Evolutionary conservation across 1,139 yeast species (phyloP), one percentile per base, ranked within the genome.

Genomic region (Ogataea hybrid): DNA sequence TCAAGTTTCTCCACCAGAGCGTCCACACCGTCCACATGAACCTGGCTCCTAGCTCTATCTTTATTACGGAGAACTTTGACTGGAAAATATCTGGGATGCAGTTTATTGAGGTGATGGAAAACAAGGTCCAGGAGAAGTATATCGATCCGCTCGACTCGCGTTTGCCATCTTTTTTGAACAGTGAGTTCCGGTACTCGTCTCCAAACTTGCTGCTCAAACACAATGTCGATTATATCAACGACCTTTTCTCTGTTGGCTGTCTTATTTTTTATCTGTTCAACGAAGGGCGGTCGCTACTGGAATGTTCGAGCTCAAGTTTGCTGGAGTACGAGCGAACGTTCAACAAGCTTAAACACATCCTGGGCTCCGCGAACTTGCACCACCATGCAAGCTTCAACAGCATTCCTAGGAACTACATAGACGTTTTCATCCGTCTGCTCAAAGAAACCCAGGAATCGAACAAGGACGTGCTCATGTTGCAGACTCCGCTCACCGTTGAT

Each of bases 71-170:
- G 31, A 89, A 84, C 52, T 94, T 95, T 1, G 98, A 92, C 63
- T 94, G 97, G 97, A 92, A 90, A 62, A 62, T 92, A 3, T 76
- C 84, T 8, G 97, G 97, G 1, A 73, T 85, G 50, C 76, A 76
- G 37, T 84, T 84, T 53, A 62, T 86, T 21, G 83, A 82, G 32
- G 75, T 74, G 44, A 54, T 78, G 41, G 80, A 61, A 22, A 51
- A 57, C 18, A 60, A 55, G 2, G 44, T 58, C 2, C 70, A 69
- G 8, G 81, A 77, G 43, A 81, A 69, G 52, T 81, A 70, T 52
- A 65, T 82, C 38, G 81, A 83, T 62, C 78, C 80, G 38, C 74
- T 77, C 50, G 88, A 86, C 51, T 82, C 90, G 3, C 67, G 92
- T 39, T 74, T 87, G 35, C 96, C 97, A 2, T 47, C 62, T 1